Evolutionary conservation across 768 basidiomycete genomes (phyloP), one percentile per base, ranked within the genome.

Genomic region (Megacollybia marginata): DNA sequence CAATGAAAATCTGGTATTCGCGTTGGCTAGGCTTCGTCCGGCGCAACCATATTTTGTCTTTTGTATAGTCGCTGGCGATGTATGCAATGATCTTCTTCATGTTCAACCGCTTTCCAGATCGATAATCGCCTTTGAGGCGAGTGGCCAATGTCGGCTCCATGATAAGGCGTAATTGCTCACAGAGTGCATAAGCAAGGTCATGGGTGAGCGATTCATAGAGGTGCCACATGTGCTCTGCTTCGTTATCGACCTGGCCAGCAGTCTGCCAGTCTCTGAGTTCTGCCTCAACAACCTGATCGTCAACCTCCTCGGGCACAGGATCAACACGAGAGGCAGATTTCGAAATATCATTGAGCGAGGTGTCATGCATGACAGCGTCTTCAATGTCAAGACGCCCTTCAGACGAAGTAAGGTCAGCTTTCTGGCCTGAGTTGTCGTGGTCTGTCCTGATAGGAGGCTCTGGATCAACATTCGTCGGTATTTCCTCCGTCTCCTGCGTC

Each of bases 81-180:
- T 95, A 98, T 3, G 89, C 83, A 53, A 99, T 94, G 64, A 98
- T 92, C 69, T 94, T 94, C 65, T 94, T 92, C 95, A 98, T 97
- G 67, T 98, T 98, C 31, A 99, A 78, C 16, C 95, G 79, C 69
- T 99, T 99, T 47, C 96, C 96, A 0, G 91, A 94, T 31, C 94
- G 88, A 66, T 96, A 99, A 71, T 98, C 96, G 35, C 96, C 96
- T 67, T 88, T 87, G 42, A 99, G 74, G 18, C 96, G 80, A 6
- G 95, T 96, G 5, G 96, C 92, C 45, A 88, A 73, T 0, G 95
- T 98, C 0, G 96, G 96, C 54, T 94, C 93, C 34, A 99, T 78
- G 63, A 98, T 95, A 33, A 98, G 85, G 20, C 96, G 88, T 15
- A 98, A 80, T 62, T 97, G 94, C 67, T 98, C 96, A 61, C 94